Evolutionary conservation across 2,329 filamentous ascomycete species (phyloP), one percentile per base, ranked within the genome.

Genomic region (Sporothrix pseudoabietina): DNA sequence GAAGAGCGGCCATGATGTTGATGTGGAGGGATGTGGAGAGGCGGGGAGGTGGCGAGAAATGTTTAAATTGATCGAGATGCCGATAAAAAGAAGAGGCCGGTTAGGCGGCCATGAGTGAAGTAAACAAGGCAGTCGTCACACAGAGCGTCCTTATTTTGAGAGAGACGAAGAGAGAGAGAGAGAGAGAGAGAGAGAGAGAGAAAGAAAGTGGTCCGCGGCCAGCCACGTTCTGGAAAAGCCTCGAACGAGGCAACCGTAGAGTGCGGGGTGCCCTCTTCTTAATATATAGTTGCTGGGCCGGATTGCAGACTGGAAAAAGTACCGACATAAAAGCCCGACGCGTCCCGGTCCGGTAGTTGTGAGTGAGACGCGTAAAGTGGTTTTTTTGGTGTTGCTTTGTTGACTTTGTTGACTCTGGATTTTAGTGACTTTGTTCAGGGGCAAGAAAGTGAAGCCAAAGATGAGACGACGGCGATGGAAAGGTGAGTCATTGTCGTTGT

Each of bases 1-100:
- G 83, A 19, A 84, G 78, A 4, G 66, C 59, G 9, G 69, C 54
- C 73, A 75, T 76, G 49, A 30, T 47, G 39, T 7, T 10, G 26
- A 1, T 22, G 14, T 1, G 26, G 2, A 26, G 26, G 2, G 26
- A 26, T n/a, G 49, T 26, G 3, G 26, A 26, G 26, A 26, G 26
- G 26, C 54, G 9, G 54, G 39, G n/a, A 30, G 6, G 39, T n/a
- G n/a, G 16, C 54, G 35, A 68, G 16, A 16, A n/a, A 16, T 44
- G 6, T 8, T 26, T 26, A n/a, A 30, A 47, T 4, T 22, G 12
- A 54, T 26, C 19, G 19, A 72, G 5, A n/a, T 1, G 54, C 16
- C 30, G 41, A 8, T 1, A 12, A 30, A 41, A 22, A 4, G 14
- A 19, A 26, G 8, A 14, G 19, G 19, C 22, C 49, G 2, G 16